Percentiles rank a stretch among this genome's conserved stretches.
Evolutionary conservation across 371 early-diverging fungal species (phyloP).

Genomic region (Rozella allomycis): DNA sequence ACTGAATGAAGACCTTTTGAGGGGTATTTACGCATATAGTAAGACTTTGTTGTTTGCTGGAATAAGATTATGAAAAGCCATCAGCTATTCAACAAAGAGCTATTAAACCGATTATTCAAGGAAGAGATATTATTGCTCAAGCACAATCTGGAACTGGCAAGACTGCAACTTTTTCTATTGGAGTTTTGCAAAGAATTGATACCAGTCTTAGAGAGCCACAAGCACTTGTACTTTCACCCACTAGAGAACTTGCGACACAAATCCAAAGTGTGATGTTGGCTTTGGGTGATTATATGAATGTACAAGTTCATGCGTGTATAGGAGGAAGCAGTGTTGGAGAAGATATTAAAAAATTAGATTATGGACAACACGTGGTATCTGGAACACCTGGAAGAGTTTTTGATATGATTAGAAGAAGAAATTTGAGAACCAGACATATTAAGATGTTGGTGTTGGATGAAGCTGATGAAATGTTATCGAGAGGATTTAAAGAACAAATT

Average conservation of each 20-base stretch:
- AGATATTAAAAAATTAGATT: slow-evolving; percentile 41
- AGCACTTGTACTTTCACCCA: slow-evolving; percentile 69
- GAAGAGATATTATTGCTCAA: slow-evolving; percentile 78
- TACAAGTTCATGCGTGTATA: slow-evolving; percentile 57
- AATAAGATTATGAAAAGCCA: slow-evolving; percentile 48
- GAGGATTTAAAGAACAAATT: slow-evolving; percentile 86
- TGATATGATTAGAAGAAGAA: slow-evolving; percentile 75
- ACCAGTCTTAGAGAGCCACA: slow-evolving; percentile 43
- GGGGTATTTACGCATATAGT: slow-evolving; percentile 6
- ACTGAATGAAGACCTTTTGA: slow-evolving; percentile 2
- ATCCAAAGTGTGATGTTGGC: slow-evolving; percentile 61
- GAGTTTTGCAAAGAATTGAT: slow-evolving; percentile 68
- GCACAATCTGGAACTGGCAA: slow-evolving; percentile 96
- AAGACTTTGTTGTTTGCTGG: slow-evolving; percentile 1
- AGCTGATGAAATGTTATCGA: slow-evolving; percentile 88
- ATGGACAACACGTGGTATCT: slow-evolving; percentile 56
- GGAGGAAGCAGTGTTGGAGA: slow-evolving; percentile 74
- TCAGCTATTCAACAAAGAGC: slow-evolving; percentile 81
- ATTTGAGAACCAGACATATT: slow-evolving; percentile 47
- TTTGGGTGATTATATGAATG: slow-evolving; percentile 60
- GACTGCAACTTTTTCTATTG: slow-evolving; percentile 87
- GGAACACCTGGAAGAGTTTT: slow-evolving; percentile 88
- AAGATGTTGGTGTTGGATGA: slow-evolving; percentile 89
- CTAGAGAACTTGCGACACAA: slow-evolving; percentile 80
- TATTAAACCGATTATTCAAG: slow-evolving; percentile 59